Evolutionary conservation across 305 asterid species (phyloP), one percentile per base, ranked within the genome.

Genomic region (Ilex paraguariensis): DNA sequence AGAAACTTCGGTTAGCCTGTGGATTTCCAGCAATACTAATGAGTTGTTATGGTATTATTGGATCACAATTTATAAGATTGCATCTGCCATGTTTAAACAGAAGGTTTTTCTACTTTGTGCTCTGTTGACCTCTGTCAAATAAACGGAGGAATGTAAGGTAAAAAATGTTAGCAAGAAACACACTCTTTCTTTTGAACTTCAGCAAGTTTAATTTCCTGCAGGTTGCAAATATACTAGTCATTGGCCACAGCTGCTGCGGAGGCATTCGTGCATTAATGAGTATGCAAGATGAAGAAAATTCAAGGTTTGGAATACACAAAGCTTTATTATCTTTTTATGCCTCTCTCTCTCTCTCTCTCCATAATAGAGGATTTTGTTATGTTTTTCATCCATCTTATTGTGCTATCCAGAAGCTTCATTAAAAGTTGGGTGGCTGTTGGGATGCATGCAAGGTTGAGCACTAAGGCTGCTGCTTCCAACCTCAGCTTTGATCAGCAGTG

Each of bases 201-300:
- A 9, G 13, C 51, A 13, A 62, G 31, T 61, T 39, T 39, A 15
- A 21, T 31, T 54, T 31, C 72, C 51, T 75, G 73, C 83, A 93
- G 99, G 99, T 93, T 48, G 90, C 81, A 70, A 90, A 90, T 69
- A 71, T 93, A 77, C 77, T 93, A 53, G 82, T 90, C 59, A 72
- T 88, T 64, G 99, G 99, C 59, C 99, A 93, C 75, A 90, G 97
- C 79, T 79, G 96, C 60, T 93, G 99, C 70, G 99, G 99, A 50
- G 99, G 99, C 67, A 93, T 93, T 61, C 84, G 59, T 74, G 97
- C 99, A 62, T 79, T 93, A 73, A 93, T 90, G 97, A 86, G 96
- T 76, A 79, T 87, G 87, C 75, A 81, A 32, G 95, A 90, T 63
- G 95, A 90, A 57, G 69, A 14, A 40, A 59, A 14, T 57, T 76